phyloP scores from a whole-genome alignment of 768 basidiomycete species.

The Neoboletus magnificus region DNA sequence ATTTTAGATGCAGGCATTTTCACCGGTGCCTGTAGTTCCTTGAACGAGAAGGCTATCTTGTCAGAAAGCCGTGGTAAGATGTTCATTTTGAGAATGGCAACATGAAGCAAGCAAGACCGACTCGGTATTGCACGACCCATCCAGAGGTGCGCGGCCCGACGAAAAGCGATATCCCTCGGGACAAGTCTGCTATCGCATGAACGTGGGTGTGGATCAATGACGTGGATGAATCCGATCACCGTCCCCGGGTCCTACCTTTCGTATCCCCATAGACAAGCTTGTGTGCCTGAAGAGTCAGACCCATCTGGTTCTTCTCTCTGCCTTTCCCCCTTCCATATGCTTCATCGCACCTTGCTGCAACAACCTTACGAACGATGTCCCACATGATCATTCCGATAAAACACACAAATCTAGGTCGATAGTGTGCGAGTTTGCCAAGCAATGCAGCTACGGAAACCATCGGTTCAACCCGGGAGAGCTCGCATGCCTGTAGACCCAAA shows the following conservation, averaged over 20 bases:
- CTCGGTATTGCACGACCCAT: slow-evolving; percentile 69
- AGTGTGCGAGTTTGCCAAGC: slow-evolving; percentile 53
- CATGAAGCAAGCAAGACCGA: slow-evolving; percentile 27
- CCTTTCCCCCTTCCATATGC: slow-evolving; percentile 4
- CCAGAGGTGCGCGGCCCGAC: slow-evolving; percentile 78
- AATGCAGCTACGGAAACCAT: slow-evolving; percentile 51
- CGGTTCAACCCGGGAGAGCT: slow-evolving; percentile 54
- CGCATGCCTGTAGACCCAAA: slow-evolving; percentile 42
- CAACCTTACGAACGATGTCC: slow-evolving; percentile 34
- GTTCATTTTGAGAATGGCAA: background rate
- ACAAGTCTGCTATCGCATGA: background rate
- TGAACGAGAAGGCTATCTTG: slow-evolving; percentile 44
- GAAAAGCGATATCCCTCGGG: slow-evolving; percentile 64
- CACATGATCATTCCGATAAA: slow-evolving; percentile 78
- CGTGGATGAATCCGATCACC: background rate
- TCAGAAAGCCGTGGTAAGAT: slow-evolving; percentile 36
- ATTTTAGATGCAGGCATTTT: slow-evolving; percentile 16
- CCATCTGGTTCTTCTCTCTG: slow-evolving; percentile 10
- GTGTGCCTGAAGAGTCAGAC: slow-evolving; percentile 25
- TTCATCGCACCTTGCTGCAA: slow-evolving; percentile 1
- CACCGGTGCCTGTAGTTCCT: slow-evolving; percentile 30
- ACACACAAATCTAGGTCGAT: slow-evolving; percentile 65
- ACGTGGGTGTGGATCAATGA: background rate
- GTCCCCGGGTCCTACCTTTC: slow-evolving; percentile 1
- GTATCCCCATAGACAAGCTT: slow-evolving; percentile 15